phyloP scores from a whole-genome alignment of 768 basidiomycete species.

The Termitomyces heimii region DNA sequence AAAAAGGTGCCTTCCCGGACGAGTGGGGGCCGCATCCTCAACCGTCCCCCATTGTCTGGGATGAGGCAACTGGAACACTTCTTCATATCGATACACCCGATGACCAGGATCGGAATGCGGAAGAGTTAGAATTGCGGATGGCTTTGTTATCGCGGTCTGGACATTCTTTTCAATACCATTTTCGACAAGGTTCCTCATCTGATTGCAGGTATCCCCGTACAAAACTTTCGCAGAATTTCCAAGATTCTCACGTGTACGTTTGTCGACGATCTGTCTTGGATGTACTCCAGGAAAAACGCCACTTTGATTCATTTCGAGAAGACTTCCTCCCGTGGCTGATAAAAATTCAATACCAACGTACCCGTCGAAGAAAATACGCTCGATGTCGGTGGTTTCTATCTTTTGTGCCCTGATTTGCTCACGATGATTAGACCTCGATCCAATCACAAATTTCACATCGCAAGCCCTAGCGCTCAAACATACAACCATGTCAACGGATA shows the following conservation, averaged over 20 bases:
- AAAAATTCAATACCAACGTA: constrained; percentile 72
- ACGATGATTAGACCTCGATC: constrained; percentile 35
- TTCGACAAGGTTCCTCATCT: constrained; percentile 1
- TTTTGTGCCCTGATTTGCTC: not conserved
- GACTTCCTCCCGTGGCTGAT: constrained; percentile 93
- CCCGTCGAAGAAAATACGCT: constrained; percentile 54
- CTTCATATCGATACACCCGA: constrained; percentile 71
- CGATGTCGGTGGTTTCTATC: constrained; percentile 30
- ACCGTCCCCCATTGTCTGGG: constrained; percentile 58
- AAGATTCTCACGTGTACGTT: constrained; percentile 91
- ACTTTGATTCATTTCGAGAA: constrained; percentile 79
- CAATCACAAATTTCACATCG: constrained; percentile 35
- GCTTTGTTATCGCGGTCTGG: constrained; percentile 60
- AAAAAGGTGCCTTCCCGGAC: constrained; percentile 52
- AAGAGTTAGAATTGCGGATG: constrained; percentile 74
- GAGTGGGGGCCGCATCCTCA: constrained; percentile 56
- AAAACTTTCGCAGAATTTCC: constrained; percentile 58
- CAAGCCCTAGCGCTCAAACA: constrained; percentile 52
- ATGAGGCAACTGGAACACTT: constrained; percentile 57
- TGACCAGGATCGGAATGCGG: constrained; percentile 57
- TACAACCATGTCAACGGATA: constrained; percentile 40
- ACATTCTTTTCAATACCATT: not conserved
- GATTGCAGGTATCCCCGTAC: constrained; percentile 60
- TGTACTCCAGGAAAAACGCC: constrained; percentile 57
- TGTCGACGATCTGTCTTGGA: constrained; percentile 74